Conservation (phyloP, 257 asterid species). For the Solanum clarkiae region DNA sequence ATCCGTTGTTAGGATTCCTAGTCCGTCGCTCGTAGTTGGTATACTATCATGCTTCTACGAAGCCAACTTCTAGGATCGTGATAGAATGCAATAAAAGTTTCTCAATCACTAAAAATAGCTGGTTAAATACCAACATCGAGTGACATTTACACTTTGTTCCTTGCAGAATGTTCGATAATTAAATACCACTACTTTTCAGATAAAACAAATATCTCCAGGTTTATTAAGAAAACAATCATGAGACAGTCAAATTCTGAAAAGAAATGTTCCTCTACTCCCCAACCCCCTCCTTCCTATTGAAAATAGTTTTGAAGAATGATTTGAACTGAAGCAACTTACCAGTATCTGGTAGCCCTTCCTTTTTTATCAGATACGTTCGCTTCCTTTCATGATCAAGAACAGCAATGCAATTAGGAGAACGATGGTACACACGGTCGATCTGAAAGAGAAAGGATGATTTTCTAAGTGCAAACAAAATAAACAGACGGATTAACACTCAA, state of each 20-base stretch:
- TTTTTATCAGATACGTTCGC: conserved; percentile 64
- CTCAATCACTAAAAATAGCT: background rate
- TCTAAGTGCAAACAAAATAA: background rate
- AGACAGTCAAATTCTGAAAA: background rate
- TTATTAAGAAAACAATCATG: background rate
- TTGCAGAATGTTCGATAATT: background rate
- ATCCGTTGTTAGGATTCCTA: background rate
- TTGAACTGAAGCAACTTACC: conserved; percentile 31
- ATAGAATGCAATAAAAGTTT: background rate
- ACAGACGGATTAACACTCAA: background rate
- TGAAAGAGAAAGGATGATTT: conserved; percentile 11
- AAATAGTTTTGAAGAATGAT: background rate
- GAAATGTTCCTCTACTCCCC: background rate
- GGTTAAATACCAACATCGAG: background rate
- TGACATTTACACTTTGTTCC: background rate
- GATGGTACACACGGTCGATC: conserved; percentile 81
- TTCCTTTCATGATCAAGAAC: conserved; percentile 85
- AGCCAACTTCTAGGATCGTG: background rate
- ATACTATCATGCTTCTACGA: background rate
- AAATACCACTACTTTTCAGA: background rate
- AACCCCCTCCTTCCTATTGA: background rate
- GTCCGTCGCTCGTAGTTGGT: background rate
- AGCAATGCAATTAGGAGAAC: conserved; percentile 57
- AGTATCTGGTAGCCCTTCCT: conserved; percentile 81
- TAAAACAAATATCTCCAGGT: background rate